Conservation (phyloP, 2,329 filamentous ascomycete species). For the Penicillium psychrosexuale region DNA sequence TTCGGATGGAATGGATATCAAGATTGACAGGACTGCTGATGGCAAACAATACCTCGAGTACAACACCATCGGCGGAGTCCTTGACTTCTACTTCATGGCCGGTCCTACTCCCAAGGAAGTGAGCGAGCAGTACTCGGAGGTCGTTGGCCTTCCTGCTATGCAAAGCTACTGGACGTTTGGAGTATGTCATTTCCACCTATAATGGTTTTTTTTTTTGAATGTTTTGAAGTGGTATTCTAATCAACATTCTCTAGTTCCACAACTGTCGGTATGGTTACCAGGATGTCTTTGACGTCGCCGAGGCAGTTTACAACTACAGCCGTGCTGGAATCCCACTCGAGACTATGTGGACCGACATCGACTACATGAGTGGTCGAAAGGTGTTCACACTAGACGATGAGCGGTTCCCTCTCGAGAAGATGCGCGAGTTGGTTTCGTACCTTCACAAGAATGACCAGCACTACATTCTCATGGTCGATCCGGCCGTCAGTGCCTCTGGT, state of each 20-base stretch:
- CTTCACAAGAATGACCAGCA: slow-evolving; percentile 66
- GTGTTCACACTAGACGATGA: slow-evolving; percentile 42
- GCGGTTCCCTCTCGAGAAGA: slow-evolving; percentile 41
- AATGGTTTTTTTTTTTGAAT: too few relatives aligned
- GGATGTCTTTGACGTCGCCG: slow-evolving; percentile 46
- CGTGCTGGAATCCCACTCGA: slow-evolving; percentile 43
- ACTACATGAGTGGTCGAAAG: slow-evolving; percentile 40
- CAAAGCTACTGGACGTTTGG: slow-evolving; percentile 64
- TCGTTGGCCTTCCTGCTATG: slow-evolving; percentile 58
- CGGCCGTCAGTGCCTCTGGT: slow-evolving; percentile 42
- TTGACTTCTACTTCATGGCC: slow-evolving; percentile 68
- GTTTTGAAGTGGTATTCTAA: neutral
- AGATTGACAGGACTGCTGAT: slow-evolving; percentile 61
- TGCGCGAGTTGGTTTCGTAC: slow-evolving; percentile 64
- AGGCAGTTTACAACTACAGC: slow-evolving; percentile 45
- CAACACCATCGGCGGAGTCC: slow-evolving; percentile 70
- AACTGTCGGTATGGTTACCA: slow-evolving; percentile 64
- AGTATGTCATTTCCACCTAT: slow-evolving; percentile 31
- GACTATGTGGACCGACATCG: slow-evolving; percentile 48
- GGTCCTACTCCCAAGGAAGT: slow-evolving; percentile 59
- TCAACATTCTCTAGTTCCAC: slow-evolving; percentile 42
- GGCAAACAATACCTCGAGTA: slow-evolving; percentile 72
- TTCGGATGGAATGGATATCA: slow-evolving; percentile 74
- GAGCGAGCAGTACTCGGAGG: slow-evolving; percentile 57
- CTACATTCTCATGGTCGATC: slow-evolving; percentile 75